These are phyloP conservation scores for Geotrichum australiense DNA, from an alignment of 1,139 yeast species.

Conservation along the genomic window DNA sequence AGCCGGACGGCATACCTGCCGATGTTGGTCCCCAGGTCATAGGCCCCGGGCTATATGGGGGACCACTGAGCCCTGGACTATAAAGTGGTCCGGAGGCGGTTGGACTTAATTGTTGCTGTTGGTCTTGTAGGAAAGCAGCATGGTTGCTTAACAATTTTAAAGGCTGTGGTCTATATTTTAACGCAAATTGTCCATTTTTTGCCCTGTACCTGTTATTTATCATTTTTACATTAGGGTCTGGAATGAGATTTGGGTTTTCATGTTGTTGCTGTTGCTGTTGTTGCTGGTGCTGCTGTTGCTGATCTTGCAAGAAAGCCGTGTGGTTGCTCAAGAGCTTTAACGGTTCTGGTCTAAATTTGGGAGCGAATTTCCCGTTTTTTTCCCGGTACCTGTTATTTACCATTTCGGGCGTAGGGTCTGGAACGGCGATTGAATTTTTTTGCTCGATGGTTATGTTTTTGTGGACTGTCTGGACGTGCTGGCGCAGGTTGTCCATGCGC, in stretches of 20 bases:
- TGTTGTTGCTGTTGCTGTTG: slow-evolving; percentile 12
- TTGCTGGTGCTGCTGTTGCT: neutral
- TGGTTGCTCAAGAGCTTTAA: neutral
- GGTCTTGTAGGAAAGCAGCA: neutral
- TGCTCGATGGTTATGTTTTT: slow-evolving; percentile 26
- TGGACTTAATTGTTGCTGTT: slow-evolving; percentile 5
- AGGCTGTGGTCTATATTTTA: slow-evolving; percentile 20
- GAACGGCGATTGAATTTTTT: neutral
- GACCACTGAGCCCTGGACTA: no score
- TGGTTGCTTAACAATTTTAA: neutral
- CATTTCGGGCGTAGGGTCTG: slow-evolving; percentile 1
- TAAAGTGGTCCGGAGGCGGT: no score
- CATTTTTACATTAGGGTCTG: neutral
- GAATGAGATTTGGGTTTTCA: neutral
- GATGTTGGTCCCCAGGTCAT: slow-evolving; percentile 10
- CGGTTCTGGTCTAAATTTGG: slow-evolving; percentile 20
- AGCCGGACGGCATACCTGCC: slow-evolving; percentile 6
- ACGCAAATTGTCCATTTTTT: slow-evolving; percentile 17
- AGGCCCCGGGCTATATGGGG: slow-evolving; percentile 6
- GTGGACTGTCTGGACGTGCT: slow-evolving; percentile 90
- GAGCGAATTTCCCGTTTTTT: slow-evolving; percentile 17
- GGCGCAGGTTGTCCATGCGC: slow-evolving; percentile 80
- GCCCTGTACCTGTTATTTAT: slow-evolving; percentile 1
- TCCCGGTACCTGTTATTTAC: slow-evolving; percentile 1
- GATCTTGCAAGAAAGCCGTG: neutral